These are phyloP conservation scores for Malus sylvestris DNA, from an alignment of 306 rosid species.

Conservation along the genomic window DNA sequence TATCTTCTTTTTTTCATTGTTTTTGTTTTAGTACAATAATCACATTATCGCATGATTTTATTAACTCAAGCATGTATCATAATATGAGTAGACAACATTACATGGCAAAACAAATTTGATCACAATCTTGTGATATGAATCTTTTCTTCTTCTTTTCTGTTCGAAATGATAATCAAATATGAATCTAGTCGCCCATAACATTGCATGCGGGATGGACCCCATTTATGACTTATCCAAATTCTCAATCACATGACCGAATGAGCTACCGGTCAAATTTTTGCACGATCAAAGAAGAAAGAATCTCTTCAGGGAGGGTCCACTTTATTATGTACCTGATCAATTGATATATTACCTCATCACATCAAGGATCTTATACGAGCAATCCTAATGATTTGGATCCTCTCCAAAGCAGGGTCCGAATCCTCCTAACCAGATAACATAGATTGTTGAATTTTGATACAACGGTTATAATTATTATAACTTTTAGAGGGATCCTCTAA, in stretches of 20 bases:
- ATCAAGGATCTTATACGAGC: neutral
- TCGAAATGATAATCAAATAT: neutral
- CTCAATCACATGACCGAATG: neutral
- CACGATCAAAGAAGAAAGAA: neutral
- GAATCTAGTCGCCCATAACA: neutral
- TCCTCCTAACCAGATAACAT: too few relatives aligned
- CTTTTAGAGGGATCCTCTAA: too few relatives aligned
- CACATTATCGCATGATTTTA: neutral
- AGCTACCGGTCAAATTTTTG: neutral
- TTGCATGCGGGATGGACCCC: slow-evolving; percentile 10
- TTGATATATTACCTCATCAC: neutral
- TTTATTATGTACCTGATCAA: neutral
- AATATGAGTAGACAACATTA: neutral
- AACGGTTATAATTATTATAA: too few relatives aligned
- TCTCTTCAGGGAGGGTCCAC: neutral
- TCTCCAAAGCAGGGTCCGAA: too few relatives aligned
- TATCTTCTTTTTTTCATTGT: too few relatives aligned
- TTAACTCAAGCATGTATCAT: too few relatives aligned
- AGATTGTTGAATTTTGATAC: too few relatives aligned
- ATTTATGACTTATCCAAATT: slow-evolving; percentile 3
- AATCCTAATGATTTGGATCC: too few relatives aligned
- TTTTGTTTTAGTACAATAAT: too few relatives aligned
- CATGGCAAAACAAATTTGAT: too few relatives aligned
- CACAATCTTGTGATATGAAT: too few relatives aligned
- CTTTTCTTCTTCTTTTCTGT: too few relatives aligned